phyloP scores from a whole-genome alignment of 495 filamentous ascomycete genomes.

The Jackrogersella minutella region DNA sequence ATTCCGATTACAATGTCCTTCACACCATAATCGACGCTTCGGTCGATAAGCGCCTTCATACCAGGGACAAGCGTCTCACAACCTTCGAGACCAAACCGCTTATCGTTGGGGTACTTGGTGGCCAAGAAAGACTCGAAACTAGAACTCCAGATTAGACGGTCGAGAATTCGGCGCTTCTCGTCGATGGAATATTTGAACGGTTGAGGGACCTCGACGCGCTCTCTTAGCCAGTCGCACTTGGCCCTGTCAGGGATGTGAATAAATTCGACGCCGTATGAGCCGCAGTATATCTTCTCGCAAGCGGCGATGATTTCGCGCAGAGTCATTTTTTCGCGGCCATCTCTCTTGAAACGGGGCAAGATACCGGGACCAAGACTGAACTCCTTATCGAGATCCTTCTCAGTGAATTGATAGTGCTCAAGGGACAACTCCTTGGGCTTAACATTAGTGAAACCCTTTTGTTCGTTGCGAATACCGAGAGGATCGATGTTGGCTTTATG shows the following conservation, averaged over 20 bases:
- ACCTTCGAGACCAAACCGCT: slow-evolving; percentile 97
- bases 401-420: slow-evolving; percentile 91
- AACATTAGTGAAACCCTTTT: slow-evolving; percentile 84
- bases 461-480: slow-evolving; percentile 87
- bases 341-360: slow-evolving; percentile 88
- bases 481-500: slow-evolving; percentile 98
- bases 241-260: slow-evolving; percentile 98
- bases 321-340: slow-evolving; percentile 91
- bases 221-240: slow-evolving; percentile 97
- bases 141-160: slow-evolving; percentile 96
- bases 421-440: slow-evolving; percentile 92
- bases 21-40: slow-evolving; percentile 96
- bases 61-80: slow-evolving; percentile 95
- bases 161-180: slow-evolving; percentile 95
- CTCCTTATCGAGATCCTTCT: slow-evolving; percentile 92
- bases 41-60: slow-evolving; percentile 99
- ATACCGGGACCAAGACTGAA: slow-evolving; percentile 95
- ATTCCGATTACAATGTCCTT: slow-evolving; percentile 99
- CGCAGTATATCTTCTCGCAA: slow-evolving; percentile 96
- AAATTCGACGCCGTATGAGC: slow-evolving; percentile 95
- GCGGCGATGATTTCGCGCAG: slow-evolving; percentile 91
- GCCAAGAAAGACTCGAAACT: slow-evolving; percentile 94
- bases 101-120: slow-evolving; percentile 99
- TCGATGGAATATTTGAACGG: slow-evolving; percentile 96
- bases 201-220: slow-evolving; percentile 90